phyloP scores from a whole-genome alignment of 2,329 filamentous ascomycete species.

The Xylaria sp. region DNA sequence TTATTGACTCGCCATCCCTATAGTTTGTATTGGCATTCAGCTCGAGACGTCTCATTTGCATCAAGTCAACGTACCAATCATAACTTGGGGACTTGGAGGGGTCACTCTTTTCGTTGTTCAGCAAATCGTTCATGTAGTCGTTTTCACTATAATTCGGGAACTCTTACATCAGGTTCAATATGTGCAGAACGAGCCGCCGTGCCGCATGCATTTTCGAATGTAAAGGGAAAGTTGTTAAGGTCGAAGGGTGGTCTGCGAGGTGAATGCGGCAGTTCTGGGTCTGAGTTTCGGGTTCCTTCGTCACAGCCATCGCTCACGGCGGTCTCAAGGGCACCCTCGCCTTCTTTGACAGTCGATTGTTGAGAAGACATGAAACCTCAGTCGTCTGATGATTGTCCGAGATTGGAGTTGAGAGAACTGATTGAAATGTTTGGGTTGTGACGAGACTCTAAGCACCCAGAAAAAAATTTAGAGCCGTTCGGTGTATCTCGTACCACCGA shows the following conservation, averaged over 20 bases:
- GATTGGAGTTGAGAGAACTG: not conserved
- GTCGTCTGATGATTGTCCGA: not conserved
- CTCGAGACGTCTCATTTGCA: not conserved
- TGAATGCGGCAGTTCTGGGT: slow-evolving; percentile 5
- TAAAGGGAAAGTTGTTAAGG: slow-evolving; percentile 40
- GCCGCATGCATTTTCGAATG: slow-evolving; percentile 38
- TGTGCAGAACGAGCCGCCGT: slow-evolving; percentile 35
- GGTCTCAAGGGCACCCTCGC: slow-evolving; percentile 10
- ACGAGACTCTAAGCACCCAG: not conserved
- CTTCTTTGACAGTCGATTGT: slow-evolving; percentile 4
- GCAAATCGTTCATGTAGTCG: not conserved
- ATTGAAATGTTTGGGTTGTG: not conserved
- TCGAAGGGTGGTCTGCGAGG: slow-evolving; percentile 28
- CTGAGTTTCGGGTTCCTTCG: not conserved
- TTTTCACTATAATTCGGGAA: not conserved
- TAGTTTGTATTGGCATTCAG: slow-evolving; percentile 4
- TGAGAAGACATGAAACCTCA: slow-evolving; percentile 32
- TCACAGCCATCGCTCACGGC: not conserved
- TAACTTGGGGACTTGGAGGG: slow-evolving; percentile 30
- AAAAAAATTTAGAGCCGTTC: not conserved
- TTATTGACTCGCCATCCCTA: slow-evolving; percentile 44
- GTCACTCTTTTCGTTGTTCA: slow-evolving; percentile 32
- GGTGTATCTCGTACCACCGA: not conserved
- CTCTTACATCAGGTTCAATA: slow-evolving; percentile 39
- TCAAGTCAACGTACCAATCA: slow-evolving; percentile 20